Evolutionary conservation across 2,329 filamentous ascomycete genomes (phyloP), one percentile per base, ranked within the genome.

Genomic region (Pestalotiopsis sp.): DNA sequence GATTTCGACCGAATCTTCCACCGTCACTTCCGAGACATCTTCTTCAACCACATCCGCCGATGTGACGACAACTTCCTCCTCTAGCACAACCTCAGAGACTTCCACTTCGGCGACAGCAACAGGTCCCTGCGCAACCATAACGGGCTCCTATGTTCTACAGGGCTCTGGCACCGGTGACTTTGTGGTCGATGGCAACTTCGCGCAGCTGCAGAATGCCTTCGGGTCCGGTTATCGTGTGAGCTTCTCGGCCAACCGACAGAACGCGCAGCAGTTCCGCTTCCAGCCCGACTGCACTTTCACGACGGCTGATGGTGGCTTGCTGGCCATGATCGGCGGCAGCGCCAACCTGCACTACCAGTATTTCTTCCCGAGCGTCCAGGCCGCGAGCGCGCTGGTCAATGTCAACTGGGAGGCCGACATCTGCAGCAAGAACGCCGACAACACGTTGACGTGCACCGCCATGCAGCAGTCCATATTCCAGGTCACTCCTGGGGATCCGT

Each of bases 341-440:
- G 17, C 36, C 27, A 38, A 38, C 27, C 59, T 36, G 27, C 59
- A 62, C 11, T 62, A 41, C 59, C 59, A 62, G 36, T 62, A 62
- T 13, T 62, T 62, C 59, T 62, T 62, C n/a, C 59, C 59, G 17
- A 62, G 59, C 59, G n/a, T 62, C 14, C 14, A 62, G 59, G 36
- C 14, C 4, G 59, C 59, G 3, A 20, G 13, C 6, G 36, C 27
- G 23, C 27, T 41, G 14, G n/a, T 62, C 17, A 62, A 62, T 11
- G 59, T 62, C 13, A 41, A 39, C 7, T 62, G 59, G 59, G 59
- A 62, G n/a, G 59, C n/a, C n/a, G 36, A 62, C 59, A 5, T 62
- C 12, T 62, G 59, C 59, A 38, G 11, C 13, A 38, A 41, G 27
- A 62, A 62, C n/a, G 27, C 27, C n/a, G 59, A 62, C n/a, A 38